Conservation (phyloP, 345 rosid genomes). For the Reutealis trisperma region DNA sequence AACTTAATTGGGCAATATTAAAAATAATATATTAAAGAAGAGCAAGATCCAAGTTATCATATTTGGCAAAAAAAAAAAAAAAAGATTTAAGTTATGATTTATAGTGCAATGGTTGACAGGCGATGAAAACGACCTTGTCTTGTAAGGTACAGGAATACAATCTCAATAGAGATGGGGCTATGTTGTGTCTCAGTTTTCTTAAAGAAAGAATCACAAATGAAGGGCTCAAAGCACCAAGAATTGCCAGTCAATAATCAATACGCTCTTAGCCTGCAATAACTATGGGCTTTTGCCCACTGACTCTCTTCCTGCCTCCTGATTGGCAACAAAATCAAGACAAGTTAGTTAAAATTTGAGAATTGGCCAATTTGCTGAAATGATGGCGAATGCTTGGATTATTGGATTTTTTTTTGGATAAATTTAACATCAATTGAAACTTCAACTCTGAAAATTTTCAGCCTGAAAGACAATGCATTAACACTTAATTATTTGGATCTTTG, state of each 20-base stretch:
- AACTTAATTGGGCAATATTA: background rate
- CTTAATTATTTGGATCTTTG: background rate
- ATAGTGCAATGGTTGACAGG: background rate
- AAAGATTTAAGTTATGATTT: background rate
- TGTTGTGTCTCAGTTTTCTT: background rate
- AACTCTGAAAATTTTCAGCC: too few relatives aligned
- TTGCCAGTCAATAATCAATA: background rate
- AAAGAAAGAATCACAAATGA: background rate
- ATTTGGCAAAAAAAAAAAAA: too few relatives aligned
- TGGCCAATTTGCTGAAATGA: background rate
- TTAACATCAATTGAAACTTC: too few relatives aligned
- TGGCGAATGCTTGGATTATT: background rate
- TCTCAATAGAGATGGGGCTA: background rate
- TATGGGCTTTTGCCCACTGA: constrained; percentile 8
- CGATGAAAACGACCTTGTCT: background rate
- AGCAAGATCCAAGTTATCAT: background rate
- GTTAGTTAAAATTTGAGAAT: background rate
- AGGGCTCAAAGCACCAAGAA: constrained; percentile 2
- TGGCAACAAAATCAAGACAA: background rate
- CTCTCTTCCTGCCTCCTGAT: background rate
- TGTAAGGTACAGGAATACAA: background rate
- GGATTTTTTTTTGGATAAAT: too few relatives aligned
- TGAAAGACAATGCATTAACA: too few relatives aligned
- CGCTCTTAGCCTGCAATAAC: background rate
- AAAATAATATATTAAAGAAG: background rate